A percentile compares a stretch with the other conserved stretches of the same genome.
Conservation (phyloP, 768 basidiomycete genomes). For the Sistotremastrum niveocremeum region DNA sequence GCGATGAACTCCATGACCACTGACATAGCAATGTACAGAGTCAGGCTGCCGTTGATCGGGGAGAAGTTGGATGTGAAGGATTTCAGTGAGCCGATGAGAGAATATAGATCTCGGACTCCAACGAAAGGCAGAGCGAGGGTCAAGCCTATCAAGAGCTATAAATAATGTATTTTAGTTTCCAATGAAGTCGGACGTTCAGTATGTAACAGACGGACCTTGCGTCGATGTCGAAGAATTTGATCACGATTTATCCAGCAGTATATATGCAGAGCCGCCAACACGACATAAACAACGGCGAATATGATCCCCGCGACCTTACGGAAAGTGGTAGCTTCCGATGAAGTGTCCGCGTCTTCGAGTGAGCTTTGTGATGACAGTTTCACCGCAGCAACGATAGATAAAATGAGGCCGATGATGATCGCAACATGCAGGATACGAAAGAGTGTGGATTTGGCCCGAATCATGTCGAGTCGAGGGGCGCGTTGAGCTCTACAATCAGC, state of each 20-base stretch:
- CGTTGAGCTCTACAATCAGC: too few species aligned
- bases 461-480: too few species aligned
- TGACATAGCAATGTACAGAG: constrained; percentile 43
- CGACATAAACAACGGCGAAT: constrained; percentile 25
- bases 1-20: constrained; percentile 47
- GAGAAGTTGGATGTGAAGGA: constrained; percentile 47
- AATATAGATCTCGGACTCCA: constrained; percentile 42
- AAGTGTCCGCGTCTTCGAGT: constrained; percentile 4
- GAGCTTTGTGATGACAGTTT: constrained; percentile 9
- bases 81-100: constrained; percentile 29
- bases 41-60: constrained; percentile 42
- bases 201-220: constrained; percentile 22
- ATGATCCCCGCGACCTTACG: constrained; percentile 22
- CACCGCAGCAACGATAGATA: constrained; percentile 19
- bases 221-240: constrained; percentile 21
- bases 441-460: too few species aligned
- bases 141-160: constrained; percentile 43
- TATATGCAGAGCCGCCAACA: constrained; percentile 7
- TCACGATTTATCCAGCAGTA: not conserved
- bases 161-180: too few species aligned
- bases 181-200: not conserved
- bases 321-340: constrained; percentile 12
- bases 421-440: constrained; percentile 18
- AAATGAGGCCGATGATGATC: constrained; percentile 15
- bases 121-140: constrained; percentile 46